Evolutionary conservation across 2,329 filamentous ascomycete genomes (phyloP), one percentile per base, ranked within the genome.

Genomic region (Exophiala viscosa): DNA sequence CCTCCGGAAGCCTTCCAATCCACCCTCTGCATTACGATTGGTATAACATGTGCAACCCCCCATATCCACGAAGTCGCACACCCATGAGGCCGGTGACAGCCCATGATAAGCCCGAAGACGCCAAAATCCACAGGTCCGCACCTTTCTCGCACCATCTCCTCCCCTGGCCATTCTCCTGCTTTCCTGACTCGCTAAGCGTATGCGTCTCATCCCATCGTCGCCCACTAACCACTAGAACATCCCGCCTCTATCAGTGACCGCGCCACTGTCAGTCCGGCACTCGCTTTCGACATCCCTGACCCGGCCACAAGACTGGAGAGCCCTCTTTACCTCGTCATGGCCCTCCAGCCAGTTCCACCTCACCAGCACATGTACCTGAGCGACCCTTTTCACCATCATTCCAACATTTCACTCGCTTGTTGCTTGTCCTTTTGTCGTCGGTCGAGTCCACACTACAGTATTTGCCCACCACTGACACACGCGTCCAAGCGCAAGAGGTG

Each of bases 231-330:
- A 17, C 14, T 44, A 33, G 35, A 9, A 39, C 15, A 39, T 17
- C 23, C 11, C 47, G 42, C 36, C 40, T 54, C 52, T 50, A 50
- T 54, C 52, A 47, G 47, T 42, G 36, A 23, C 43, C 18, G 43
- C 46, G 35, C 35, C 46, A 39, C 48, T 38, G 10, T 41, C 39
- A 35, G n/a, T 23, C 51, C 34, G 13, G 17, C 43, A 13, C 14
- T 31, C 43, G 15, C 46, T 41, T n/a, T 32, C 23, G 17, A 18
- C 15, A n/a, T 41, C 36, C 36, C n/a, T 18, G 28, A 42, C 20
- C 31, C 23, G 15, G 18, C 47, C 40, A 42, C 40, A 42, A 23
- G 9, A 31, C 18, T 42, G 17, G 40, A 42, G 40, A 31, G 38
- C 23, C 47, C 40, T 34, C 14, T 32, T 31, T 42, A 11, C 23